Evolutionary conservation across 2,329 filamentous ascomycete genomes (phyloP), one percentile per base, ranked within the genome.

Genomic region (Amauroascus verrucosus): DNA sequence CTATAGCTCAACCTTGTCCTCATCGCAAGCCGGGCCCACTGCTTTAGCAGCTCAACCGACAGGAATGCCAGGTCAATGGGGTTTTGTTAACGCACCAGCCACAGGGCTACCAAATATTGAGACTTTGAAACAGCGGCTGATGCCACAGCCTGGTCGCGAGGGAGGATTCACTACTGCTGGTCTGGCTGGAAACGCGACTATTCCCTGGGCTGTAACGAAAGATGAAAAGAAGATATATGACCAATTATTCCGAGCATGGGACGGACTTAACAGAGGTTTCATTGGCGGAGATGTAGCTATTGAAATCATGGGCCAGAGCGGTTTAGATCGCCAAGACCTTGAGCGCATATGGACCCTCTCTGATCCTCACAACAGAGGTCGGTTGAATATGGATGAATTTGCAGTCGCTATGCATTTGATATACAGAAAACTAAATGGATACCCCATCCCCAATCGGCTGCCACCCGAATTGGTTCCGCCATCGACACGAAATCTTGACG

Each of bases 371-470:
- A 96, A 98, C 70, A 93, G 93, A 68, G 93, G 93, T 16, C 85
- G 90, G 53, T 78, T 98, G 28, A 90, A 98, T 63, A 81, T 97
- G 64, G 93, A 98, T 66, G 93, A 98, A 65, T 98, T 98, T 65
- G 90, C 93, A 7, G 91, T 98, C 50, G 89, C 90, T 8, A 98
- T 98, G 93, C 93, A 98, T 77, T 75, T 98, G 71, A 98, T 98
- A 63, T 98, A 98, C 73, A 81, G 93, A 62, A 95, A 94, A 67
- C 78, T 98, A 51, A 97, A 98, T 63, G 91, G 91, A 33, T 97
- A 97, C 64, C 90, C 91, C 1, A 78, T 97, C 30, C 93, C 93
- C 14, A 86, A 83, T 63, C 84, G 85, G 43, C 77, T 98, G 9
- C 93, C 93, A 7, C 82, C 93, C 0, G 93, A 98, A 74, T 80